Evolutionary conservation across 1,284 basidiomycete species (phyloP).

Genomic region (Chiua sp.): DNA sequence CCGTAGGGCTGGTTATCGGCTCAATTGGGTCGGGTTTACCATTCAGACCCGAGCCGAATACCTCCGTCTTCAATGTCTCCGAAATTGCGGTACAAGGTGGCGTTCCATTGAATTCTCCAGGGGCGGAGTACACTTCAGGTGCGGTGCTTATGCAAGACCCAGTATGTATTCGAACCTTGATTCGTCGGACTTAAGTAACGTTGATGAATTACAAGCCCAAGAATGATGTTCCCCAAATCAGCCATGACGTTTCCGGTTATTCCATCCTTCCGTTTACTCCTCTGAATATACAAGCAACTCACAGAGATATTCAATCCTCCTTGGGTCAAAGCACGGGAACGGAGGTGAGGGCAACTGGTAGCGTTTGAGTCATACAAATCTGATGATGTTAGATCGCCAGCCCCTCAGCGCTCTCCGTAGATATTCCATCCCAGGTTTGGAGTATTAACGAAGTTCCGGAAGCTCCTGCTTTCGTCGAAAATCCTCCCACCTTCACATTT

Average conservation of each 20-base stretch:
- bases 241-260: neutral
- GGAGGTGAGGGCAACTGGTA: neutral
- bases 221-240: neutral
- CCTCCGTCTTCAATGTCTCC: neutral
- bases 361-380: neutral
- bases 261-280: neutral
- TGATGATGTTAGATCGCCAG: neutral
- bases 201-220: conserved; percentile 4
- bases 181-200: neutral
- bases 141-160: neutral
- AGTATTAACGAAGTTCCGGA: neutral
- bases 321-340: neutral
- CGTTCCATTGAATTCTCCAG: neutral
- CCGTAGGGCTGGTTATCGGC: neutral
- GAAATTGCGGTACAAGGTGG: too few relatives aligned
- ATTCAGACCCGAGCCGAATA: neutral
- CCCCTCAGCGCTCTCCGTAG: neutral
- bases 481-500: neutral
- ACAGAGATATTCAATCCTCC: too few relatives aligned
- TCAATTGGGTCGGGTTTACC: neutral
- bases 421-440: neutral
- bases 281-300: neutral
- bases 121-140: neutral
- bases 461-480: neutral
- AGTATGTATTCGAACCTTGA: conserved; percentile 9